Percentiles rank a stretch among this genome's conserved stretches.
Evolutionary conservation across 2,329 filamentous ascomycete species (phyloP).

Genomic region (Lomentospora prolificans): DNA sequence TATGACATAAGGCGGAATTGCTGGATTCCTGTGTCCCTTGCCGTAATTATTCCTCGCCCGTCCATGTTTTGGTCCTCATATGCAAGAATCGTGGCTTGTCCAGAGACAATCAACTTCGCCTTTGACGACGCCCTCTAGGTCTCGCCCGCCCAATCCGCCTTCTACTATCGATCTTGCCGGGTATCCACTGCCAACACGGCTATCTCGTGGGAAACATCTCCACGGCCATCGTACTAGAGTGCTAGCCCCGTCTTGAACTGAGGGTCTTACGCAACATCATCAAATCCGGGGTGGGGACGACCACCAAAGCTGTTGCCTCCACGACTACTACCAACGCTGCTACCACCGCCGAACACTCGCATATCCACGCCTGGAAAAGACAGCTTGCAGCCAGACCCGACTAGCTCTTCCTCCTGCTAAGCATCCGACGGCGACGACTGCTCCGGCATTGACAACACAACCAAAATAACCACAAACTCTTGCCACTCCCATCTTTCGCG

Average conservation of each 20-base stretch:
- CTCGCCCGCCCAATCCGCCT: neutral
- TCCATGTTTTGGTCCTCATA: neutral
- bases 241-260: neutral
- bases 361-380: neutral
- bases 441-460: neutral
- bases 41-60: too few relatives aligned
- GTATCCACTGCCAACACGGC: neutral
- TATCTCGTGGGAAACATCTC: neutral
- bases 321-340: neutral
- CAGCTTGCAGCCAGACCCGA: neutral
- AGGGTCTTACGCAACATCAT: neutral
- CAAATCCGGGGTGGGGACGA: neutral
- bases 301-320: neutral
- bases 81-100: neutral
- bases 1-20: neutral
- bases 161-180: neutral
- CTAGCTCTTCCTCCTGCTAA: neutral
- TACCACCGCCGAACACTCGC: neutral
- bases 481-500: neutral
- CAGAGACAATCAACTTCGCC: neutral
- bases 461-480: neutral
- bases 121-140: neutral
- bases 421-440: neutral
- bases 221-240: neutral
- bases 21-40: neutral